These are phyloP conservation scores for Emergomyces africanus DNA, from an alignment of 2,329 filamentous ascomycete genomes.

Conservation along the genomic window DNA sequence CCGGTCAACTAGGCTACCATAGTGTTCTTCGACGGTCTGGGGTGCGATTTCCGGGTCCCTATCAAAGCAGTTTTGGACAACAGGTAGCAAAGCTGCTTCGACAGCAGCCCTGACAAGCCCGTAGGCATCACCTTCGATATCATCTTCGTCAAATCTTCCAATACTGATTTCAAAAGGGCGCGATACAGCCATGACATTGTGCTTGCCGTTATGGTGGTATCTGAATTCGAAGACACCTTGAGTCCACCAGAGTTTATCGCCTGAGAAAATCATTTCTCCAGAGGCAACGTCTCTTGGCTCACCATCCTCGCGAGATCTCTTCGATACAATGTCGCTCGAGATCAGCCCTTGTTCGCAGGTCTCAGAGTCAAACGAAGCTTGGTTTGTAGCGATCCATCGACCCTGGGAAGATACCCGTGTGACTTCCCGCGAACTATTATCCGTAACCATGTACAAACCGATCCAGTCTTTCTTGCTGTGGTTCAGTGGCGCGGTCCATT, in stretches of 20 bases:
- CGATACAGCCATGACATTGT: constrained; percentile 89
- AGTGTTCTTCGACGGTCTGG: constrained; percentile 62
- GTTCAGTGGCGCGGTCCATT: constrained; percentile 77
- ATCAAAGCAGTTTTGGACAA: constrained; percentile 88
- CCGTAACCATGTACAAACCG: constrained; percentile 88
- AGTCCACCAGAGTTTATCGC: constrained; percentile 96
- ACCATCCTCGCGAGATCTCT: constrained; percentile 32
- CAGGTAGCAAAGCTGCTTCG: constrained; percentile 63
- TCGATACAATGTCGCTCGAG: constrained; percentile 49
- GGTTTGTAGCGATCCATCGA: constrained; percentile 74
- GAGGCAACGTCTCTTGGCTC: constrained; percentile 48
- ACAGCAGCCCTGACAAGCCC: constrained; percentile 50
- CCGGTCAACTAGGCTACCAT: constrained; percentile 72
- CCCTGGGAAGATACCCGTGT: constrained; percentile 78
- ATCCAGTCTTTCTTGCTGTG: constrained; percentile 93
- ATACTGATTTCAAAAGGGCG: constrained; percentile 87
- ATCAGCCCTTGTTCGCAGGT: constrained; percentile 67
- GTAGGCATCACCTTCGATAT: constrained; percentile 46
- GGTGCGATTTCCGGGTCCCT: constrained; percentile 84
- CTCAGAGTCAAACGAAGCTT: constrained; percentile 61
- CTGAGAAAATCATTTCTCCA: constrained; percentile 76
- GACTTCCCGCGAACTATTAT: constrained; percentile 74
- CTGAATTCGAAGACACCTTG: constrained; percentile 94
- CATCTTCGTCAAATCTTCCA: constrained; percentile 64
- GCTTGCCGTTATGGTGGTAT: constrained; percentile 86